Evolutionary conservation across 75 land plant genomes (phyloP), one percentile per base, ranked within the genome.

Genomic region (Cunninghamia lanceolata): DNA sequence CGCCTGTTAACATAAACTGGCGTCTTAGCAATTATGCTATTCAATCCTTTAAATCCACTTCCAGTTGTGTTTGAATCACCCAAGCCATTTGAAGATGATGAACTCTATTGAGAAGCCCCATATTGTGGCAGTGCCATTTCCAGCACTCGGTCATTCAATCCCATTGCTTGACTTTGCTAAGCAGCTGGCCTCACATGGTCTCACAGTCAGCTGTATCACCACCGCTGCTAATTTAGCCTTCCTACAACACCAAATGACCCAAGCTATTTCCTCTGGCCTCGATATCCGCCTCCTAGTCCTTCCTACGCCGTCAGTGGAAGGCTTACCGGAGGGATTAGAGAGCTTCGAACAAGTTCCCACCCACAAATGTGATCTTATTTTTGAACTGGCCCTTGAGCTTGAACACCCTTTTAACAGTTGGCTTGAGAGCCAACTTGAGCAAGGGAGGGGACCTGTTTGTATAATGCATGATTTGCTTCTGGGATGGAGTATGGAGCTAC

Each of bases 81-180:
- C 21, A 54, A 54, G 21, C 59, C 3, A 15, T 17, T 54, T 3
- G 17, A 32, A 25, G 9, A 71, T 15, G 42, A 77, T 77, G 80
- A 76, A 17, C 5, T 4, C 5, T 19, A 4, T 17, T 19, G 38
- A 38, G 28, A 77, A 77, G 1, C 80, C 80, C 43, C 80, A 39
- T 17, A 2, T 77, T 16, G 42, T 77, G 7, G 25, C 42, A 36
- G 42, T 77, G 40, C 92, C 92, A 14, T 89, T 91, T 86, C 84
- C 87, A 87, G 43, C 88, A 9, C 83, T 85, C 73, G 92, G 92
- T 32, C 92, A 91, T 81, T 85, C 86, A 35, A 91, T 87, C 43
- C 90, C 90, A 25, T 70, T 87, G 81, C 88, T 89, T 56, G 85
- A 89, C 68, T 86, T 89, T 4, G 85, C 89, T 6, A 90, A 63